These are phyloP conservation scores for Yamadazyma paraphyllophila DNA, from an alignment of 805 yeast species.

Conservation along the genomic window DNA sequence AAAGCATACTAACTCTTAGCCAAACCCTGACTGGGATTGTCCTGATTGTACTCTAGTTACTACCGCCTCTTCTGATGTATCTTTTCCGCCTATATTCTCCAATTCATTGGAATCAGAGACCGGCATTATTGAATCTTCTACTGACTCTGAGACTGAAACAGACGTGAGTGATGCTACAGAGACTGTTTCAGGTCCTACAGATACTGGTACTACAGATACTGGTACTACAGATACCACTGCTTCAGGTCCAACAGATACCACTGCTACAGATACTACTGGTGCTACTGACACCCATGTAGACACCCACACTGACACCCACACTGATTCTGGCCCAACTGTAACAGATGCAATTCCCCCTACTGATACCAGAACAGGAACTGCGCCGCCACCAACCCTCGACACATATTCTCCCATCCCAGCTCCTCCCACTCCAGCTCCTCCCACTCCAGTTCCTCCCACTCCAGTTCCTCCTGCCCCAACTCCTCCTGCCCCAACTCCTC, in stretches of 20 bases:
- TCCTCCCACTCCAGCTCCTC: background rate
- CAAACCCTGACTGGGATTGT: conserved; percentile 15
- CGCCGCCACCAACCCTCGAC: no score
- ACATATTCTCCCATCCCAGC: conserved; percentile 5
- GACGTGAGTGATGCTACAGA: no score
- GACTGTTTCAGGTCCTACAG: no score
- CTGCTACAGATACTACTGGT: conserved; percentile 7
- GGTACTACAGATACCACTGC: background rate
- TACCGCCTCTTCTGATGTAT: conserved; percentile 3
- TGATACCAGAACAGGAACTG: background rate
- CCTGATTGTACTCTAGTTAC: conserved; percentile 13
- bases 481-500: conserved; percentile 5
- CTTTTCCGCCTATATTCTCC: conserved; percentile 9
- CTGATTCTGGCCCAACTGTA: background rate
- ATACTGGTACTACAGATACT: conserved; percentile 4
- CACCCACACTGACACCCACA: background rate
- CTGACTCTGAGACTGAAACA: no score
- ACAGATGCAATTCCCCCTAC: background rate
- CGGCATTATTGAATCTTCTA: background rate
- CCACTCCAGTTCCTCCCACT: background rate
- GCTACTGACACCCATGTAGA: background rate
- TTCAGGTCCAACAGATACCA: no score
- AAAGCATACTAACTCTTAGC: conserved; percentile 8
- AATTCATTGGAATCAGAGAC: background rate
- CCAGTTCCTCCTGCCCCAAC: background rate